Evolutionary conservation across 2,329 filamentous ascomycete genomes (phyloP).

Genomic region (Neophaeococcomyces mojaviensis): DNA sequence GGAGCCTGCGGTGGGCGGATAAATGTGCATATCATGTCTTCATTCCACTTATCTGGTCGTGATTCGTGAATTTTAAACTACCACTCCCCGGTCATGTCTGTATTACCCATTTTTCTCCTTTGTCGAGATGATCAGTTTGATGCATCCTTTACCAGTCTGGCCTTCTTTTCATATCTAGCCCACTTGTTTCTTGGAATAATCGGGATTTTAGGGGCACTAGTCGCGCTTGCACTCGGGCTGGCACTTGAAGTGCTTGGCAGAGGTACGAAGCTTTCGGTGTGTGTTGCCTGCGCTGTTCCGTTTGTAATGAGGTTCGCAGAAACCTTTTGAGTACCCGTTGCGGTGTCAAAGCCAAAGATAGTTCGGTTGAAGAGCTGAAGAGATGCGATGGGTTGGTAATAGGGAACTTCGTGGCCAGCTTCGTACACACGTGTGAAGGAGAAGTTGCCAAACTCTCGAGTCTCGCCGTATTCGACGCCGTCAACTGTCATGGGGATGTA

Average conservation of each 20-base stretch:
- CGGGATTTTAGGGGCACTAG: too few species aligned
- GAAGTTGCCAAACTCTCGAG: conserved; percentile 69
- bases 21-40: too few species aligned
- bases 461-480: conserved; percentile 59
- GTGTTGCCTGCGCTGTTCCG: conserved; percentile 37
- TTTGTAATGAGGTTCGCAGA: conserved; percentile 31
- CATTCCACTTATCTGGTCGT: too few species aligned
- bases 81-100: too few species aligned
- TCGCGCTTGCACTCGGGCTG: too few species aligned
- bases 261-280: conserved; percentile 36
- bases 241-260: conserved; percentile 27
- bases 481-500: conserved; percentile 68
- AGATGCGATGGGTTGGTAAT: conserved; percentile 54
- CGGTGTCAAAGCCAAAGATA: conserved; percentile 48
- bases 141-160: too few species aligned
- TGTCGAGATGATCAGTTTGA: too few species aligned
- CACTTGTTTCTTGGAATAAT: too few species aligned
- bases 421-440: conserved; percentile 61
- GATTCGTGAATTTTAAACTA: too few species aligned
- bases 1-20: too few species aligned
- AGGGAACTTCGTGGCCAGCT: conserved; percentile 56
- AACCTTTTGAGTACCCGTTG: conserved; percentile 41
- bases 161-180: too few species aligned
- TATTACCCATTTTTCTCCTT: too few species aligned
- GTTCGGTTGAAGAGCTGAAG: conserved; percentile 56